Evolutionary conservation across 306 rosid species (phyloP).

Genomic region (Citrullus amarus): DNA sequence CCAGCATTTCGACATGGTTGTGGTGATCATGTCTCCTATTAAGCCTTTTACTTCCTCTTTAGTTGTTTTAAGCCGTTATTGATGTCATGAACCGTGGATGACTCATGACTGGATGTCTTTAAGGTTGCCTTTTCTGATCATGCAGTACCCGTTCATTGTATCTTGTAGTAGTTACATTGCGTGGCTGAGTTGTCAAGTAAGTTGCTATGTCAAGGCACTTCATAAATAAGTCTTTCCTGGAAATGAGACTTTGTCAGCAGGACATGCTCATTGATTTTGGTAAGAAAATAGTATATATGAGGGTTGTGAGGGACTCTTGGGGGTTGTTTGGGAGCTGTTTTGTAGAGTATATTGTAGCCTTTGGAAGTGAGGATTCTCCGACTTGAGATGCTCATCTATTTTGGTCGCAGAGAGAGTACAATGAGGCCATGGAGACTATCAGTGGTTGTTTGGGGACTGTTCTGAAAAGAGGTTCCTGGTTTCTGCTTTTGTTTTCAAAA

Average conservation of each 20-base stretch:
- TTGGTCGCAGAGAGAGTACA: neutral
- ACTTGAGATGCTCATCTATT: neutral
- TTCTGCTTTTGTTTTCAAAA: neutral
- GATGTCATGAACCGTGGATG: neutral
- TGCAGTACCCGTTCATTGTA: neutral
- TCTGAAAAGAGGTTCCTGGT: neutral
- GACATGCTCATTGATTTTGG: neutral
- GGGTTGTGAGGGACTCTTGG: neutral
- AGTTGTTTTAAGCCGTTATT: neutral
- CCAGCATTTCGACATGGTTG: neutral
- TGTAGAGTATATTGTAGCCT: neutral
- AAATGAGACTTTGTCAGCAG: neutral
- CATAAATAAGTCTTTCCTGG: neutral
- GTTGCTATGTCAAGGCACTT: neutral
- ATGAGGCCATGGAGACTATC: neutral
- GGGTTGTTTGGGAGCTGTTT: neutral
- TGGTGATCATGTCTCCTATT: neutral
- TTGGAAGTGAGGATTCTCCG: neutral
- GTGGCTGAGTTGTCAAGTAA: too few species aligned
- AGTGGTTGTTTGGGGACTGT: neutral
- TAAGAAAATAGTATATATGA: neutral
- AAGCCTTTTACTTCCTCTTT: neutral
- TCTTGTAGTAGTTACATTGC: neutral
- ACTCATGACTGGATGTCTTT: neutral
- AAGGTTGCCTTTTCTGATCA: neutral